Evolutionary conservation across 1,284 basidiomycete species (phyloP).

Genomic region (Irpex sp.): DNA sequence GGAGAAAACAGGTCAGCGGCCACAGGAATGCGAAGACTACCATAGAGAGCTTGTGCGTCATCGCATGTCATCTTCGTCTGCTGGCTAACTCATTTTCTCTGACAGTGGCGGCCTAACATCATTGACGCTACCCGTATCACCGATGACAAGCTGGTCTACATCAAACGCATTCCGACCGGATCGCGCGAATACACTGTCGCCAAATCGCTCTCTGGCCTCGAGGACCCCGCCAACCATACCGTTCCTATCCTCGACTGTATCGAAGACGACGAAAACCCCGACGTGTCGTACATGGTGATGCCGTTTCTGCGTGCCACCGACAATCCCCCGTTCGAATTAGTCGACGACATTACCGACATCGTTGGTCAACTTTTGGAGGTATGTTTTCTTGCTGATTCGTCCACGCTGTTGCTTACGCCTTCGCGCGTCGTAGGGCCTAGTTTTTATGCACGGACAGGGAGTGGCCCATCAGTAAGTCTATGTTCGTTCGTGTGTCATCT

Average conservation of each 20-base stretch:
- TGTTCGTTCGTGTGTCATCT: constrained; percentile 10
- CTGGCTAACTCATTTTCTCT: too few species aligned
- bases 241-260: not conserved
- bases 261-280: too few species aligned
- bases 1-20: not conserved
- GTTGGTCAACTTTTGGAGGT: constrained; percentile 33
- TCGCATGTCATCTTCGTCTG: too few species aligned
- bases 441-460: constrained; percentile 34
- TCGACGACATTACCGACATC: constrained; percentile 24
- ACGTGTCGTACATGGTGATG: constrained; percentile 18
- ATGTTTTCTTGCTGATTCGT: not conserved
- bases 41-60: too few species aligned
- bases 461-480: constrained; percentile 34
- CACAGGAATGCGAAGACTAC: not conserved
- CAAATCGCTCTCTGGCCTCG: not conserved
- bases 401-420: too few species aligned
- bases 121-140: too few species aligned
- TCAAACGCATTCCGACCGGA: not conserved
- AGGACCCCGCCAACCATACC: not conserved
- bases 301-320: constrained; percentile 20
- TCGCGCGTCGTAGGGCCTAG: constrained; percentile 36
- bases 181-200: not conserved
- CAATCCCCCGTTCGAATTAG: constrained; percentile 19
- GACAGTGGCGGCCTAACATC: too few species aligned
- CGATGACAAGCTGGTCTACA: too few species aligned